Conservation (phyloP, 495 filamentous ascomycete species). For the Lasiosphaeria ovina region DNA sequence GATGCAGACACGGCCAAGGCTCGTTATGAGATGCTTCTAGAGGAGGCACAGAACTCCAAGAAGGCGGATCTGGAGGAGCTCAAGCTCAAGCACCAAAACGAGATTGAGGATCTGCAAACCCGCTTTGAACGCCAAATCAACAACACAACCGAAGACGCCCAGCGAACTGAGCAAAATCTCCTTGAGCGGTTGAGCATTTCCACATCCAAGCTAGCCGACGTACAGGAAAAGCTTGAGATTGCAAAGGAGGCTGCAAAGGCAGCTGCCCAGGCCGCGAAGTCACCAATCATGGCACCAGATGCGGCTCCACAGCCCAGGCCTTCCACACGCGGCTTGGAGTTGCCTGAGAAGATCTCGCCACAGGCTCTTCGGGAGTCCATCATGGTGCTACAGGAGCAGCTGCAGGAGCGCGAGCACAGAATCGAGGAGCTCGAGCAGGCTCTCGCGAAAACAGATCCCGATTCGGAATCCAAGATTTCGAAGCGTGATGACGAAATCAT, state of each 20-base stretch:
- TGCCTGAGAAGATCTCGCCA: conserved; percentile 84
- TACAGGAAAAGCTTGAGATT: conserved; percentile 85
- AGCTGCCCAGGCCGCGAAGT: conserved; percentile 79
- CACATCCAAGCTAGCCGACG: conserved; percentile 72
- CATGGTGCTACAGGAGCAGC: conserved; percentile 90
- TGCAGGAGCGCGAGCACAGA: conserved; percentile 84
- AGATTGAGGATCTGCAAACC: conserved; percentile 61
- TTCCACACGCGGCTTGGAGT: conserved; percentile 46
- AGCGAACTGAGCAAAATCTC: conserved; percentile 64
- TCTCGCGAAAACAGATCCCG: conserved; percentile 62
- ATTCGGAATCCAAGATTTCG: conserved; percentile 75
- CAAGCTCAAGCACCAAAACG: conserved; percentile 66
- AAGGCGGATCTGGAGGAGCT: conserved; percentile 66
- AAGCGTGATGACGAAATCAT: conserved; percentile 90
- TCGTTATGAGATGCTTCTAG: conserved; percentile 71
- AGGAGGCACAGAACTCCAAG: conserved; percentile 67
- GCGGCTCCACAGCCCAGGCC: conserved; percentile 20
- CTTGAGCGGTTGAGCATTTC: conserved; percentile 71
- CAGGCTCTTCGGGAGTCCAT: conserved; percentile 95
- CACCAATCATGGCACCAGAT: conserved; percentile 48
- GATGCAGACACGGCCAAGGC: conserved; percentile 73
- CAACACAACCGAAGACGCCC: conserved; percentile 69
- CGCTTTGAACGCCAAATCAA: conserved; percentile 72
- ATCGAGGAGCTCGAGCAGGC: conserved; percentile 84
- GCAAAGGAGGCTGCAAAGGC: conserved; percentile 86